Conservation (phyloP, 495 filamentous ascomycete genomes). For the Aspergillus heteromorphus region DNA sequence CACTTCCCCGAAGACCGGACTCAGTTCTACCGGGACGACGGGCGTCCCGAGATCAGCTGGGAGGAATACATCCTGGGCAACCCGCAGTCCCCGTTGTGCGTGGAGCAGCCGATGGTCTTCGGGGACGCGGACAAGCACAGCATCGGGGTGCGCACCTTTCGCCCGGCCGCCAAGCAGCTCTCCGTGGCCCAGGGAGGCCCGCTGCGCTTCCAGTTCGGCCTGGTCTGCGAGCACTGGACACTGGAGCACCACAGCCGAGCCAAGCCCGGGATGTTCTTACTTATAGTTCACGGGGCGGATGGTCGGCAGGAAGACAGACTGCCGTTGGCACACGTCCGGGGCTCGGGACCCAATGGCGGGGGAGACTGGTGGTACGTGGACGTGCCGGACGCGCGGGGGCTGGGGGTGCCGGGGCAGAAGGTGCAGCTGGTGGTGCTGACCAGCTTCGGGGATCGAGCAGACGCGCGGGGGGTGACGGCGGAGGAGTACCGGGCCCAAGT, state of each 20-base stretch:
- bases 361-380: constrained; percentile 74
- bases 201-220: constrained; percentile 70
- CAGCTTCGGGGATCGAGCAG: constrained; percentile 51
- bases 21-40: constrained; percentile 64
- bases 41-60: constrained; percentile 55
- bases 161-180: constrained; percentile 54
- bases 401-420: constrained; percentile 66
- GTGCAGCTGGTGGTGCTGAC: constrained; percentile 58
- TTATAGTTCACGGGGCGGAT: constrained; percentile 60
- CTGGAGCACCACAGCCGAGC: constrained; percentile 57
- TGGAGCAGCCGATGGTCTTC: constrained; percentile 47
- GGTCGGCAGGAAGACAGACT: constrained; percentile 63
- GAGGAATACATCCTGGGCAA: constrained; percentile 68
- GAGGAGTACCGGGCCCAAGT: constrained; percentile 59
- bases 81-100: constrained; percentile 36
- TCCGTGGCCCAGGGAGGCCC: constrained; percentile 45
- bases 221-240: constrained; percentile 76
- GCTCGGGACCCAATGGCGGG: constrained; percentile 48
- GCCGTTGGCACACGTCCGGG: constrained; percentile 44
- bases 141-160: constrained; percentile 56
- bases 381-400: constrained; percentile 50
- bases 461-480: constrained; percentile 62
- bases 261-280: constrained; percentile 57
- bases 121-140: constrained; percentile 53
- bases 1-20: constrained; percentile 70